Evolutionary conservation across 2,329 filamentous ascomycete species (phyloP), one percentile per base, ranked within the genome.

Genomic region (Ceratocystiopsis minuta): DNA sequence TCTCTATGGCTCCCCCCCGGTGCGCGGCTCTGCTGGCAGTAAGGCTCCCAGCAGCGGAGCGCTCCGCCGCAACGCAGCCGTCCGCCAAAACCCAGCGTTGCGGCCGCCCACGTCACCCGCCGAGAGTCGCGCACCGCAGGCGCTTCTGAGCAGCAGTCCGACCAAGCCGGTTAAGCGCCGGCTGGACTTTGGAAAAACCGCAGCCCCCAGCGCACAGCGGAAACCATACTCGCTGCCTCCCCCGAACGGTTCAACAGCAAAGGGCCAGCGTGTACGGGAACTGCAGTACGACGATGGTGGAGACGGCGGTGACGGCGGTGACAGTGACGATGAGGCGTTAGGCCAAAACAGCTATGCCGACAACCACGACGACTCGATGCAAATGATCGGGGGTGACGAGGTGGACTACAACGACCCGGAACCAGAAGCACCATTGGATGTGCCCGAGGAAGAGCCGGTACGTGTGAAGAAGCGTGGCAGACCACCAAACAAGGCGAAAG

Each of bases 1-100:
- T 4, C 60, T 67, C 32, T 63, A 75, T 20, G 60, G 64, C 13
- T 73, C 70, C 2, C 78, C 78, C 0, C 75, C 78, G 20, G 67
- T 73, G 46, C 67, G 50, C 39, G 38, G 38, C 13, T 38, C 39
- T 10, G 36, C 41, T 10, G 16, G 34, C 20, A 20, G 20, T 20
- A 20, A 7, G 20, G 20, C 20, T 20, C 4, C 20, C 20, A 7
- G 20, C 20, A 20, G 20, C 20, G 20, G 11, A 4, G 31, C 32
- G 12, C 17, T 28, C 6, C 20, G 20, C n/a, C 34, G 38, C 20
- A 38, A 36, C 38, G 34, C 18, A 17, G 47, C 44, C 3, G 41
- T 48, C 20, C 48, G 47, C 11, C 43, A 46, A 36, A 75, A 74
- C 50, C 73, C 70, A 5, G 68, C 68, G 38, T 57, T 78, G 41